These are phyloP conservation scores for Solanum bulbocastanum DNA, from an alignment of 257 asterid species.

Conservation along the genomic window DNA sequence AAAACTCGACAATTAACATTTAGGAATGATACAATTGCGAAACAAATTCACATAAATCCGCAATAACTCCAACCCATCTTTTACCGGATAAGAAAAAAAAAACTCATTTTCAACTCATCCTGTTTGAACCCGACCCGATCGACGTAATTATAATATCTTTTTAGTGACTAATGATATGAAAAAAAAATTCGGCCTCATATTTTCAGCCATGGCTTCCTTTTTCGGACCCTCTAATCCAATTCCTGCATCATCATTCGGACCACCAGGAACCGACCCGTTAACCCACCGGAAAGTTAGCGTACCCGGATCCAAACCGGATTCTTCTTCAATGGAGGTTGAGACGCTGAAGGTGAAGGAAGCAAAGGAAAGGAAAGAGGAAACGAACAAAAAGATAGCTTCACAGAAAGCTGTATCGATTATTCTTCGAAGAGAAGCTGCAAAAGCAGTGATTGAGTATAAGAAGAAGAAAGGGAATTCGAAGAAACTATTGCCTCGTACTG, in stretches of 20 bases:
- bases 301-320: neutral
- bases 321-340: constrained; percentile 7
- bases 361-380: constrained; percentile 58
- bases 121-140: too few species aligned
- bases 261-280: neutral
- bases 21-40: too few species aligned
- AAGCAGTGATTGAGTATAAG: constrained; percentile 52
- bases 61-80: neutral
- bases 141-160: neutral
- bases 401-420: constrained; percentile 77
- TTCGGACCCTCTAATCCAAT: neutral
- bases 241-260: neutral
- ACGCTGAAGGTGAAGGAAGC: constrained; percentile 41
- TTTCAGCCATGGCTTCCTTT: neutral
- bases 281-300: neutral
- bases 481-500: constrained; percentile 58
- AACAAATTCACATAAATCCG: too few species aligned
- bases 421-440: constrained; percentile 77
- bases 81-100: rapidly evolving
- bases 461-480: constrained; percentile 66
- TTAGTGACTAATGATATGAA: neutral
- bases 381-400: constrained; percentile 73
- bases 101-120: too few species aligned
- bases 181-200: neutral
- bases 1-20: too few species aligned